phyloP scores from a whole-genome alignment of 176 grass and related monocot genomes.

The Avena eriantha region DNA sequence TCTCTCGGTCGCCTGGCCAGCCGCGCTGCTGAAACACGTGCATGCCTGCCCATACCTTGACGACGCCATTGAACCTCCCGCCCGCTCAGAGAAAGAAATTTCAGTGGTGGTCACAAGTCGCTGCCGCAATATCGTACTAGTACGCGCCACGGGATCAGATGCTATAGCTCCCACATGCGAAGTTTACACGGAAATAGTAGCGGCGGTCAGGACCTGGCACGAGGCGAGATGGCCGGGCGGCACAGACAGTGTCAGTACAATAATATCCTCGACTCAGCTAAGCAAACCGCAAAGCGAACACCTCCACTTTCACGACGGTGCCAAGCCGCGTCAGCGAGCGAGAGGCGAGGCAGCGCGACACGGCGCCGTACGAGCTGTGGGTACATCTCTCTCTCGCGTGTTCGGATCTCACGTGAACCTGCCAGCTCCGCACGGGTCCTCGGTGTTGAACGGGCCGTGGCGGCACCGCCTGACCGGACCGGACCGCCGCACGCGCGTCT shows the following conservation, averaged over 20 bases:
- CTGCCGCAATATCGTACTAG: background rate
- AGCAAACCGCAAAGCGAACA: background rate
- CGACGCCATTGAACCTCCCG: background rate
- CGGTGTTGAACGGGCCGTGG: too few relatives aligned
- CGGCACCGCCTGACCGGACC: too few relatives aligned
- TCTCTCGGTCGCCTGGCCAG: background rate
- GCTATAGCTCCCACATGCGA: conserved; percentile 32
- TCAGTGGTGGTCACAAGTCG: background rate
- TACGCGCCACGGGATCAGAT: conserved; percentile 32
- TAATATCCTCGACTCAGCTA: background rate
- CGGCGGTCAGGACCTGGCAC: background rate
- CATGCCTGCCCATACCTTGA: conserved; percentile 11
- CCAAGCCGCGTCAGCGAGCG: too few relatives aligned
- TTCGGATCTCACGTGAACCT: too few relatives aligned
- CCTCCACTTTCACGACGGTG: too few relatives aligned
- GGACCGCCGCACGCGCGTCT: too few relatives aligned
- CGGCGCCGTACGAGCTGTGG: too few relatives aligned
- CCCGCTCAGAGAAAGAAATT: background rate
- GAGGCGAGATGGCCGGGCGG: too few relatives aligned
- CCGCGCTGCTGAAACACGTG: background rate
- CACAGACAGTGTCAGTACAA: conserved; percentile 11
- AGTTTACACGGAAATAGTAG: conserved; percentile 17
- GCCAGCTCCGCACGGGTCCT: too few relatives aligned
- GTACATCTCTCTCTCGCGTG: too few relatives aligned
- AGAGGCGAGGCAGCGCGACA: too few relatives aligned